A percentile compares a stretch with the other conserved stretches of the same genome.
Evolutionary conservation across 2,329 filamentous ascomycete species (phyloP).

Genomic region (Phoma herbarum): DNA sequence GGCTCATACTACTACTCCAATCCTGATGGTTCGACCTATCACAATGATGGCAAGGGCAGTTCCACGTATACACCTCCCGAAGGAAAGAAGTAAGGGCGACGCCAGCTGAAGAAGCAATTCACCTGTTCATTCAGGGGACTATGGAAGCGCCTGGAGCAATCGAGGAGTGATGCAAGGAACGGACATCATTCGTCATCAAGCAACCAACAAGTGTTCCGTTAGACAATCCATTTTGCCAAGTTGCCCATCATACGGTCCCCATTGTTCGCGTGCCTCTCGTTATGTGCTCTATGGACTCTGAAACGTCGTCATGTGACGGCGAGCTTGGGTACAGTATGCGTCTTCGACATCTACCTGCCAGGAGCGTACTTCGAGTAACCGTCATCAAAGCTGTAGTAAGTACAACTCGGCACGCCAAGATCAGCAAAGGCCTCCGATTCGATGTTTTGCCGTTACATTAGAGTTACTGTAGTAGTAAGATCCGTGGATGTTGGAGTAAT

Average conservation of each 20-base stretch:
- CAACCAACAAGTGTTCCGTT: background rate
- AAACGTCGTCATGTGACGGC: background rate
- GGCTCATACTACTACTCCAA: slow-evolving; percentile 13
- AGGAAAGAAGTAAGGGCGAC: background rate
- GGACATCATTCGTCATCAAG: background rate
- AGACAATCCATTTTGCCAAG: background rate
- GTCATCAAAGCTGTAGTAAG: background rate
- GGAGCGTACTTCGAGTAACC: background rate
- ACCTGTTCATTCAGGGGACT: background rate
- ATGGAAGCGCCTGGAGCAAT: background rate
- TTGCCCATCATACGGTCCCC: background rate
- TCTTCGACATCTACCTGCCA: background rate
- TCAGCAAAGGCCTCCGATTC: background rate
- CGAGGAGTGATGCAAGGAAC: background rate
- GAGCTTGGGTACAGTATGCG: background rate
- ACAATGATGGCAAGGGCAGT: slow-evolving; percentile 22
- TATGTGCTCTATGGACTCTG: background rate
- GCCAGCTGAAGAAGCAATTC: background rate
- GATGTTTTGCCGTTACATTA: background rate
- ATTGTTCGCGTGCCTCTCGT: background rate
- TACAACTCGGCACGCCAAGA: background rate
- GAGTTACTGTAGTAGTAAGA: slow-evolving; percentile 44
- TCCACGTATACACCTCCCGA: slow-evolving; percentile 35
- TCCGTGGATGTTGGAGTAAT: slow-evolving; percentile 36
- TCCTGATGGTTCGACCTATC: slow-evolving; percentile 30